Base-by-base conservation (phyloP, 306 rosid species). In the Hippophae rhamnoides region DNA sequence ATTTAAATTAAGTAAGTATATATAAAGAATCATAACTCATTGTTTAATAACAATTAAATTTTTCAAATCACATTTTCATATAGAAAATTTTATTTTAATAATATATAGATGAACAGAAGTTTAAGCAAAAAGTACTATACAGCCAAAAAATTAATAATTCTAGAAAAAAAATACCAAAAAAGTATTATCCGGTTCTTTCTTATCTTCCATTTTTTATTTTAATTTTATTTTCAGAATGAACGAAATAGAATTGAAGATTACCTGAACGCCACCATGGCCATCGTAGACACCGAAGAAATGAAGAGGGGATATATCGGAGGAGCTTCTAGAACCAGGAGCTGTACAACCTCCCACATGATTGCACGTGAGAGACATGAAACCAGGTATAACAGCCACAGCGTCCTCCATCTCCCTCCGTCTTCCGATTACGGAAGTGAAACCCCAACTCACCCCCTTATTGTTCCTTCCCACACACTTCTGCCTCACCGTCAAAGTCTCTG, bases 251-350 rank as follows among this genome's bases (percentile, higher is more conserved):
- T 31, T 4, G 5, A 4, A 31, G 42, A 14, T 54, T 44, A 81
- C 95, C 90, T 87, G 90, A 75, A 82, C 77, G 70, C 95, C 95
- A 52, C 95, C 95, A 65, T 87, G 95, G 53, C 95, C 95, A 47
- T 87, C 95, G 76, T 81, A 87, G 41, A 84, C 95, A 25, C 88
- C 95, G 63, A 87, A 87, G 79, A 81, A 87, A 67, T 87, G 95
- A 26, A 87, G 38, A 6, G 88, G 90, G 13, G 81, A 66, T 54
- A 81, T 79, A 84, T 86, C 83, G 1, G 47, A 54, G 76, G 86
- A 79, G 69, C 84, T 72, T 77, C 69, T 73, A 9, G 90, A 77
- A 1, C 81, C 81, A 0, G 83, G 78, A 64, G 95, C 95, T 31
- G 80, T 69, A 62, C 95, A 87, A 13, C 95, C 95, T 1, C 95